Evolutionary conservation across 306 rosid species (phyloP).

Genomic region (Cucumis melo): DNA sequence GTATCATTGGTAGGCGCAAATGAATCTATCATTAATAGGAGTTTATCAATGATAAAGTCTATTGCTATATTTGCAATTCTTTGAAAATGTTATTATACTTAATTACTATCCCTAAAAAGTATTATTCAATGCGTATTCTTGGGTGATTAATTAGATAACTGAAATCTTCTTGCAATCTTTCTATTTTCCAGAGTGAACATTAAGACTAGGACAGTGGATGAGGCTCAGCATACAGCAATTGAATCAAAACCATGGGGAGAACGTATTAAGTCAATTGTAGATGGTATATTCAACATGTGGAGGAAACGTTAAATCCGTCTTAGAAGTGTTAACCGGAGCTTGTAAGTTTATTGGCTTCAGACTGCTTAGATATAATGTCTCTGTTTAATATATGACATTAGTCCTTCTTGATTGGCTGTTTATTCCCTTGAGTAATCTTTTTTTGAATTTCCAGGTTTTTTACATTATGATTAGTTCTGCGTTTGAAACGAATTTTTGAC

Average conservation of each 20-base stretch:
- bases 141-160: background rate
- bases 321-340: background rate
- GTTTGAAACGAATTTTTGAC: background rate
- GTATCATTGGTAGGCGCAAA: no score
- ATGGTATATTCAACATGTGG: slow-evolving; percentile 1
- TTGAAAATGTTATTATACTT: no score
- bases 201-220: background rate
- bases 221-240: background rate
- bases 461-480: background rate
- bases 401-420: background rate
- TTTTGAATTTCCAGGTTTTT: no score
- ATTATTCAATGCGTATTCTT: background rate
- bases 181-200: background rate
- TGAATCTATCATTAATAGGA: no score
- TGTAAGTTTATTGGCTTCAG: background rate
- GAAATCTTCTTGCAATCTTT: background rate
- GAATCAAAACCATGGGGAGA: background rate
- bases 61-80: no score
- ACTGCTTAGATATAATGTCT: background rate
- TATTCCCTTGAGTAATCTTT: background rate
- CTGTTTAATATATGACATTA: background rate
- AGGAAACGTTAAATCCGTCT: background rate
- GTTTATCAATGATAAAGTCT: no score
- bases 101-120: no score
- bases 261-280: background rate